A percentile compares a stretch with the other conserved stretches of the same genome.
phyloP scores from a whole-genome alignment of 495 filamentous ascomycete genomes.

The Rusavskia elegans region DNA sequence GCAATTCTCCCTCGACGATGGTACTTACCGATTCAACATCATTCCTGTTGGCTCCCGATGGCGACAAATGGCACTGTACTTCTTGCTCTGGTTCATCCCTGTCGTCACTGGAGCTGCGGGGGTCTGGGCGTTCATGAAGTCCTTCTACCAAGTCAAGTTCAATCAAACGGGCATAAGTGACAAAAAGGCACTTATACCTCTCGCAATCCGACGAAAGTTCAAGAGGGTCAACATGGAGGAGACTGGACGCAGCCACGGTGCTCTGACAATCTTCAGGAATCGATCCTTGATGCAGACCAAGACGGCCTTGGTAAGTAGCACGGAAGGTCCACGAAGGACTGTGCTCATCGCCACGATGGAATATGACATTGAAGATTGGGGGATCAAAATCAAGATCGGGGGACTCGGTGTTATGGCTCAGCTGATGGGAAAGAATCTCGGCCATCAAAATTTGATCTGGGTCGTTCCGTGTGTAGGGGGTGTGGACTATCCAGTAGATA shows the following conservation, averaged over 20 bases:
- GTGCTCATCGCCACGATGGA: constrained; percentile 36
- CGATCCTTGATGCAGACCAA: neutral
- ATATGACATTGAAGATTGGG: constrained; percentile 34
- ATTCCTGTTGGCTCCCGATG: constrained; percentile 27
- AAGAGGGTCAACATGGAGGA: neutral
- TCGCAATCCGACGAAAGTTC: constrained; percentile 1
- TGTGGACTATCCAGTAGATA: constrained; percentile 29
- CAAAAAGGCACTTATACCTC: constrained; percentile 9
- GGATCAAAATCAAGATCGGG: constrained; percentile 33
- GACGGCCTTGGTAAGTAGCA: neutral
- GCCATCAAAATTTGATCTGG: constrained; percentile 33
- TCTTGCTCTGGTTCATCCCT: constrained; percentile 30
- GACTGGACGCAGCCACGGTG: neutral
- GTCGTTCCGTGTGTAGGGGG: constrained; percentile 33
- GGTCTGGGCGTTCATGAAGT: constrained; percentile 27
- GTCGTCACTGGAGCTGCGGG: constrained; percentile 22
- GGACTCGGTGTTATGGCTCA: constrained; percentile 35
- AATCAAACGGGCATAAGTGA: constrained; percentile 26
- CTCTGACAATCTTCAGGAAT: neutral
- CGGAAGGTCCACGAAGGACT: neutral
- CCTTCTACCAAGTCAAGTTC: constrained; percentile 37
- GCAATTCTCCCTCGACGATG: constrained; percentile 29
- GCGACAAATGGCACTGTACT: constrained; percentile 25
- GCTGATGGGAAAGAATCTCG: constrained; percentile 31
- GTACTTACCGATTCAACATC: constrained; percentile 20